phyloP scores from a whole-genome alignment of 2,329 filamentous ascomycete genomes.

The Helotiales sp. region DNA sequence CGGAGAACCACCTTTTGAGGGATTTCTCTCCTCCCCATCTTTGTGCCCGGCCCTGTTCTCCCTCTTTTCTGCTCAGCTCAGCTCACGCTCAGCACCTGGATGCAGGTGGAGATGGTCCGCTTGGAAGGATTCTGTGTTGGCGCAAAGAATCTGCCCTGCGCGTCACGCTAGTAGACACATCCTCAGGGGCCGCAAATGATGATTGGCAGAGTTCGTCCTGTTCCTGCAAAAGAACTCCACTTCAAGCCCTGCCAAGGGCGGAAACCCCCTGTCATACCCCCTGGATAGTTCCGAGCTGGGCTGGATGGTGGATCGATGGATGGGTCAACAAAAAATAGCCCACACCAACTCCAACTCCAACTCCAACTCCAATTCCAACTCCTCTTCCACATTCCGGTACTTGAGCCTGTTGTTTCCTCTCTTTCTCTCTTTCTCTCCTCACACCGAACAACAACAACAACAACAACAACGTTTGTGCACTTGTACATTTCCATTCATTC shows the following conservation, averaged over 20 bases:
- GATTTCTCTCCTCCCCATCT: not conserved
- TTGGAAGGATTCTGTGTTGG: constrained; percentile 7
- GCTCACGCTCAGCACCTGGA: not conserved
- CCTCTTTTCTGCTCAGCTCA: not conserved
- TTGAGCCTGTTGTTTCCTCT: not conserved
- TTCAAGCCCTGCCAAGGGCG: constrained; percentile 9
- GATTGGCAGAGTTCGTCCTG: not conserved
- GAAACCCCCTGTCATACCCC: not conserved
- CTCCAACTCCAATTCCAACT: not conserved
- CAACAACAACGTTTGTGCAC: constrained; percentile 7
- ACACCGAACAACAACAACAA: not conserved
- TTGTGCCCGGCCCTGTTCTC: not conserved
- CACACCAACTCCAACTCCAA: not conserved
- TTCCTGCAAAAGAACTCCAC: constrained; percentile 1
- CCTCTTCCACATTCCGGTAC: constrained; percentile 6
- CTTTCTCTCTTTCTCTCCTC: not conserved
- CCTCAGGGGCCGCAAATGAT: not conserved
- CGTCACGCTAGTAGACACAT: not conserved
- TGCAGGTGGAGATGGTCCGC: not conserved
- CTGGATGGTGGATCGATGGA: too few species aligned
- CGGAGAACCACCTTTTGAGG: constrained; percentile 10
- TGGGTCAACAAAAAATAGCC: not conserved
- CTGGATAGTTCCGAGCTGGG: not conserved
- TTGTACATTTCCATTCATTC: constrained; percentile 24
- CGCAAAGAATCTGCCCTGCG: constrained; percentile 1